Conservation (phyloP, 805 yeast genomes). For the Candida morakotiae region DNA sequence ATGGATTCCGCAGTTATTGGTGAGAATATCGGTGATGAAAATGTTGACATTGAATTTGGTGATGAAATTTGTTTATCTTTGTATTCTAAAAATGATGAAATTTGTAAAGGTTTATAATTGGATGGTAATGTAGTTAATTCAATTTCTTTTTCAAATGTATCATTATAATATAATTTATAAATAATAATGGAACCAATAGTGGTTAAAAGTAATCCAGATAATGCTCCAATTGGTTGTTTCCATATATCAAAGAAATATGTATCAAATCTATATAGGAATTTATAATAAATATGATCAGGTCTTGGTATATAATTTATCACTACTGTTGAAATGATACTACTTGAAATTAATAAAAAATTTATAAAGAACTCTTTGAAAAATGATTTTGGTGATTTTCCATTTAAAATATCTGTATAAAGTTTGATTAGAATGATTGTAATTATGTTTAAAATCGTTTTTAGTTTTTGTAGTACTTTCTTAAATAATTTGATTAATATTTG, state of each 20-base stretch:
- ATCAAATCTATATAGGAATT: constrained; percentile 7
- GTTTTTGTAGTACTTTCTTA: background rate
- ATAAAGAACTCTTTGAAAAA: constrained; percentile 3
- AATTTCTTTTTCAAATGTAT: background rate
- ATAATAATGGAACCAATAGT: background rate
- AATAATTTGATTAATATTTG: background rate
- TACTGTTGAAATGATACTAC: background rate
- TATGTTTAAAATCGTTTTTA: background rate
- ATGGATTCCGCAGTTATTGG: background rate
- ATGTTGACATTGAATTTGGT: background rate
- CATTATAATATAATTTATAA: constrained; percentile 1
- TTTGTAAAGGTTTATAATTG: constrained; percentile 5
- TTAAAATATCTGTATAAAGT: constrained; percentile 3
- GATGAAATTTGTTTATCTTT: background rate
- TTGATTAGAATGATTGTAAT: background rate
- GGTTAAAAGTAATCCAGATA: constrained; percentile 5
- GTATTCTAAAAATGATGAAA: background rate
- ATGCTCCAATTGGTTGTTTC: constrained; percentile 4
- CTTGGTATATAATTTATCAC: constrained; percentile 8
- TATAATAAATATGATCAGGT: constrained; percentile 6
- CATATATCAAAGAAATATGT: constrained; percentile 8
- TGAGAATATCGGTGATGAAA: background rate
- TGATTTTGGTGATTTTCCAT: background rate
- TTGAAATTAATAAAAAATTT: constrained; percentile 2
- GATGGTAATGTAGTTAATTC: background rate